Conservation (phyloP, 2,329 filamentous ascomycete species). For the Alternaria arbusti region DNA sequence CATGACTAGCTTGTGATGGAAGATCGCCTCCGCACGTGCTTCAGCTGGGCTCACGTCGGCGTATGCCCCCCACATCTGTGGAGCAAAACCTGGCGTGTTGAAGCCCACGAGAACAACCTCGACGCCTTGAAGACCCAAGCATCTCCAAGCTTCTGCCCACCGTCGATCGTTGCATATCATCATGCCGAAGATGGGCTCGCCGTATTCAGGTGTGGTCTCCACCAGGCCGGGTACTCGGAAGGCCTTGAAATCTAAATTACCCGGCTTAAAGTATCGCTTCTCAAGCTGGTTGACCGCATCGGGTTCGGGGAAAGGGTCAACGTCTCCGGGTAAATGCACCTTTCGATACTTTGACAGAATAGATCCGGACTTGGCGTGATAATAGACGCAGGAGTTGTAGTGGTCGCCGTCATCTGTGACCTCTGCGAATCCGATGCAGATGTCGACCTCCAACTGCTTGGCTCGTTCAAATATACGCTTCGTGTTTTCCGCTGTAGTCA, state of each 20-base stretch:
- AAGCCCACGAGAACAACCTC: conserved; percentile 53
- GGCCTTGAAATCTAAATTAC: conserved; percentile 57
- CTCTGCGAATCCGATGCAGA: conserved; percentile 61
- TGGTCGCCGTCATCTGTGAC: conserved; percentile 47
- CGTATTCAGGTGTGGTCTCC: conserved; percentile 32
- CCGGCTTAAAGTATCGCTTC: conserved; percentile 61
- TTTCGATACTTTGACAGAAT: conserved; percentile 29
- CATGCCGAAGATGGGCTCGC: conserved; percentile 60
- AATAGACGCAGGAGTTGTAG: conserved; percentile 32
- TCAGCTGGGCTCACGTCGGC: conserved; percentile 36
- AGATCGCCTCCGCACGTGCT: conserved; percentile 54
- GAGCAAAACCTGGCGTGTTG: conserved; percentile 56
- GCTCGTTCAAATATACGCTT: conserved; percentile 57
- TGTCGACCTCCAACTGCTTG: conserved; percentile 55
- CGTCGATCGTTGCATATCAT: conserved; percentile 63
- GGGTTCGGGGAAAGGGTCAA: conserved; percentile 42
- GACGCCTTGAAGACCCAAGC: conserved; percentile 57
- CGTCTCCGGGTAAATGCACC: conserved; percentile 26
- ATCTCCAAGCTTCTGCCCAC: conserved; percentile 60
- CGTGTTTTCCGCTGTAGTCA: conserved; percentile 51
- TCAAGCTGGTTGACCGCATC: conserved; percentile 60
- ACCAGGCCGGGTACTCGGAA: conserved; percentile 28
- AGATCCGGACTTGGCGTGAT: conserved; percentile 21
- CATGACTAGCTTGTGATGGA: conserved; percentile 61
- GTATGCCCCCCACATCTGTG: conserved; percentile 42